Base-by-base conservation (phyloP, 257 asterid genomes). In the Anisodus tanguticus region DNA sequence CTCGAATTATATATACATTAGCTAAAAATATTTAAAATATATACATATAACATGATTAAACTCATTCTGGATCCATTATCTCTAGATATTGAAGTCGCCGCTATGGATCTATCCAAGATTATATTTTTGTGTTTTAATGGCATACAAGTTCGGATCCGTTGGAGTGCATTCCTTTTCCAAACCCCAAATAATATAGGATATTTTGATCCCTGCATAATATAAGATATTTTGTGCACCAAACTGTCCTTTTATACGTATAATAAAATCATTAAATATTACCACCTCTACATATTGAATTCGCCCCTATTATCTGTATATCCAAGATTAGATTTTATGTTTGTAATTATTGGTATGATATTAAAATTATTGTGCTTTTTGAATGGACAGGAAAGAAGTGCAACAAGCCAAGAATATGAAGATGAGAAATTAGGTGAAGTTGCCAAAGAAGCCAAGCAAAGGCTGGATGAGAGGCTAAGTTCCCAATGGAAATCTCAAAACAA, bases 361-460 rank as follows among this genome's bases (percentile, higher is more conserved):
- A 47, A 72, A 11, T 5, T 19, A 3, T 74, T 74, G 11, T 39
- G 3, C 0, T 13, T 11, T n/a, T 62, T 70, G 43, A 9, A 1
- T 59, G n/a, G 85, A 83, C 89, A 84, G 91, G 87, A 82, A 68
- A 91, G 89, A 70, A 83, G 80, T 80, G 67, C 87, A 62, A 37
- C 31, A 51, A 80, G 53, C 71, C 85, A 82, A 83, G 86, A 72
- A 9, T 54, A 83, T 16, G 37, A 60, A 39, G 89, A 87, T 83
- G 83, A 80, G 45, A 88, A 85, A 82, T 85, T 87, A 5, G 87
- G 82, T 11, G 83, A 79, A 53, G 87, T 81, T 41, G 90, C 87
- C 11, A 87, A 86, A 87, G 93, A 90, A 84, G 91, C 92, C 77
- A 89, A 93, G 84, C 88, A 87, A 79, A 93, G 97, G 84, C 85